A percentile compares a stretch with the other conserved stretches of the same genome.
Conservation (phyloP, 768 basidiomycete genomes). For the Lactarius akahatsu region DNA sequence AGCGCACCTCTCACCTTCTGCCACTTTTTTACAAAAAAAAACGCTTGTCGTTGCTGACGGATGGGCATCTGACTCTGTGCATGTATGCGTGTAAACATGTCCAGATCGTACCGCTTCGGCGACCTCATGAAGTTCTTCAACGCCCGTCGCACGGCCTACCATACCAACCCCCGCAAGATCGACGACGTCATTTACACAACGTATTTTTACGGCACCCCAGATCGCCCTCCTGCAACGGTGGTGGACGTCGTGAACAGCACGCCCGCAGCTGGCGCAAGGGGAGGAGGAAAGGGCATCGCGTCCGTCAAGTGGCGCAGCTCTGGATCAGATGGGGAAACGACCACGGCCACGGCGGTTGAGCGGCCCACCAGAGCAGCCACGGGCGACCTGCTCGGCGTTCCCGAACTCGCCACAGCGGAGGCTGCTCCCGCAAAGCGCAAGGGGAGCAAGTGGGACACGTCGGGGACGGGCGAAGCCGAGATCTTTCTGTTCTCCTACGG, state of each 20-base stretch:
- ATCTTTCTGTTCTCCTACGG: slow-evolving; percentile 94
- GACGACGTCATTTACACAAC: slow-evolving; percentile 95
- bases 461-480: slow-evolving; percentile 66
- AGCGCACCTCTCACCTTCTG: background rate
- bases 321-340: slow-evolving; percentile 28
- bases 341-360: slow-evolving; percentile 25
- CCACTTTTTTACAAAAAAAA: no score
- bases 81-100: background rate
- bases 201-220: slow-evolving; percentile 67
- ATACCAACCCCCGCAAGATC: slow-evolving; percentile 82
- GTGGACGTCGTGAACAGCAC: slow-evolving; percentile 20
- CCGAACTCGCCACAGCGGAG: slow-evolving; percentile 46
- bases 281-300: background rate
- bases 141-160: slow-evolving; percentile 77
- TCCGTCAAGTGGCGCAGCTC: slow-evolving; percentile 34
- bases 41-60: background rate
- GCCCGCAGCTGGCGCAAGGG: slow-evolving; percentile 24
- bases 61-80: background rate
- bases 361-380: slow-evolving; percentile 37
- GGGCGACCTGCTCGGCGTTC: slow-evolving; percentile 76
- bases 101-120: slow-evolving; percentile 83
- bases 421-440: slow-evolving; percentile 48
- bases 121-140: slow-evolving; percentile 89
- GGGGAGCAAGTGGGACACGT: slow-evolving; percentile 61
- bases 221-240: slow-evolving; percentile 26